Percentiles rank a stretch among this genome's conserved stretches.
Conservation (phyloP, 2,329 filamentous ascomycete species). For the Colletotrichum salicis region DNA sequence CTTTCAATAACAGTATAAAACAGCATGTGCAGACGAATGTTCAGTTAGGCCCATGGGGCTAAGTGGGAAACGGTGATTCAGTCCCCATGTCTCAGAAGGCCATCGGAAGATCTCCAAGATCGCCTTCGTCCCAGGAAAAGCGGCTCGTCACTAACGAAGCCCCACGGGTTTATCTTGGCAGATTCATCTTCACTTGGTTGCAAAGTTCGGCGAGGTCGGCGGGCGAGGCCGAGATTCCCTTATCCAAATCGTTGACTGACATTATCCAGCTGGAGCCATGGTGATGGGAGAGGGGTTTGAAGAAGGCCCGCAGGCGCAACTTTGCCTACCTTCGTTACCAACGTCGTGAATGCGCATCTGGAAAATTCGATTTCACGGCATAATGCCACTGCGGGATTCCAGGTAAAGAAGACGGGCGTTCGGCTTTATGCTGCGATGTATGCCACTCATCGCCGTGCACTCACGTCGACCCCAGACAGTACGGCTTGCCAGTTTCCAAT, state of each 20-base stretch:
- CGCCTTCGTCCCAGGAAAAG: background rate
- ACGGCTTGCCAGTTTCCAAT: background rate
- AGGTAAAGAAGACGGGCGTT: too few relatives aligned
- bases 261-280: background rate
- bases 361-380: background rate
- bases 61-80: background rate
- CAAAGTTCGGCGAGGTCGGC: slow-evolving; percentile 3
- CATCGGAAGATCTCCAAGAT: background rate
- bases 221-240: background rate
- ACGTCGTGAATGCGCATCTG: background rate
- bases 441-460: background rate
- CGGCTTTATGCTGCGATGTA: background rate
- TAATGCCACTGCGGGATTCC: background rate
- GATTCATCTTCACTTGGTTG: background rate
- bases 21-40: background rate
- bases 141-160: slow-evolving; percentile 4
- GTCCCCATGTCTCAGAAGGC: background rate
- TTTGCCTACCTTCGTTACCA: background rate
- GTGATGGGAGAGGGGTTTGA: background rate
- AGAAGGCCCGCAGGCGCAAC: background rate
- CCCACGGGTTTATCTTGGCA: background rate
- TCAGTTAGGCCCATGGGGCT: background rate
- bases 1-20: too few relatives aligned
- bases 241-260: too few relatives aligned
- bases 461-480: background rate